These are phyloP conservation scores for Neostapfia colusana DNA, from an alignment of 176 grass and related monocot species.

Conservation along the genomic window DNA sequence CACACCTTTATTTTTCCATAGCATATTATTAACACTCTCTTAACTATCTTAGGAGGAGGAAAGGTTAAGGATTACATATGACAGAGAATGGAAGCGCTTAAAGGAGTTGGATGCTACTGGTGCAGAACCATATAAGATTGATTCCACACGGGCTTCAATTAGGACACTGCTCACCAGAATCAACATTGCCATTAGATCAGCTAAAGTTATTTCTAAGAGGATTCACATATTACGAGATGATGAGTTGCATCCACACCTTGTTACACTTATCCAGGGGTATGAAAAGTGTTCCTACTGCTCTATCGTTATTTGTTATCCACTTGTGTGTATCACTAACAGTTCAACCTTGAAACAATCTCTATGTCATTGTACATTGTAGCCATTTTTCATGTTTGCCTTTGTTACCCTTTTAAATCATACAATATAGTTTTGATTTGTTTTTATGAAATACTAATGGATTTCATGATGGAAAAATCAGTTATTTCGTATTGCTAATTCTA, in stretches of 20 bases:
- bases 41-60: constrained; percentile 69
- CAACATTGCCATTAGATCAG: constrained; percentile 68
- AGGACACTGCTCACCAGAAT: constrained; percentile 62
- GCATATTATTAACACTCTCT: not conserved
- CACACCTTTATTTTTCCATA: not conserved
- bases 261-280: constrained; percentile 81
- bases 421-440: not conserved
- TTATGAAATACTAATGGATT: not conserved
- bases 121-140: constrained; percentile 64
- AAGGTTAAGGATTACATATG: constrained; percentile 71
- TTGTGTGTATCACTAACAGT: not conserved
- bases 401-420: not conserved
- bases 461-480: not conserved
- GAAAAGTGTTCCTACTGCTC: not conserved
- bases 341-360: constrained; percentile 7
- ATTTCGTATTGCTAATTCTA: not conserved
- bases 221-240: constrained; percentile 79
- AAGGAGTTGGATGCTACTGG: constrained; percentile 69
- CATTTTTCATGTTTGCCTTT: not conserved
- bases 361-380: not conserved
- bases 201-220: constrained; percentile 65
- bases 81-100: constrained; percentile 74
- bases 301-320: not conserved
- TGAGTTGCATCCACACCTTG: constrained; percentile 63
- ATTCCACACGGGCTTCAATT: constrained; percentile 53